Evolutionary conservation across 2,329 filamentous ascomycete species (phyloP), one percentile per base, ranked within the genome.

Genomic region (Aureobasidium leucospermi): DNA sequence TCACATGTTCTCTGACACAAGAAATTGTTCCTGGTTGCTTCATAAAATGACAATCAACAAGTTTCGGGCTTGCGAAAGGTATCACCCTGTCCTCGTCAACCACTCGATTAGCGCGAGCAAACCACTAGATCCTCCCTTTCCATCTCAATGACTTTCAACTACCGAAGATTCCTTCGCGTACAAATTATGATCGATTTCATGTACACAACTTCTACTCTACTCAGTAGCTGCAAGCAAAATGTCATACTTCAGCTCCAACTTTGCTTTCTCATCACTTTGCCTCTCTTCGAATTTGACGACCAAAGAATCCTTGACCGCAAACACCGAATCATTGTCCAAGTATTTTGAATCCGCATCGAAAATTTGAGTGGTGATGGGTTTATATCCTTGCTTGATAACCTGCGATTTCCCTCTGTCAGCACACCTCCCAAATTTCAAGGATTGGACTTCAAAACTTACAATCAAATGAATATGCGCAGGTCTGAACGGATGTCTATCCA

Each of bases 301-400:
- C 52, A 85, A 66, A 13, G 77, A 79, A 61, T 85, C 81, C 68
- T 84, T 84, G 51, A 83, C 81, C 0, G 82, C 81, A 64, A 84
- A 84, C 0, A 83, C 81, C 0, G 79, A 76, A 64, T 85, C 82
- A 60, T 84, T 76, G 16, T 75, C 74, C 45, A 89, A 75, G 65
- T 88, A 85, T 63, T 81, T 78, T 71, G 62, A 85, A 84, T 62
- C 82, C 60, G 78, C 76, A 70, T 90, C 87, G 69, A 90, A 93
- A 59, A 94, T 85, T 71, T 94, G 89, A 1, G 88, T 90, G 0
- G 86, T 87, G 49, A 95, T 79, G 0, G 85, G 78, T 67, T 84
- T 87, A 75, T 86, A 85, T 7, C 81, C 81, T 1, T 81, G 77
- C 11, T 78, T 76, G 31, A 79, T 77, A 69, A 81, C 58, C 62